Conservation (phyloP, 768 basidiomycete species). For the Tulasnella sp. region DNA sequence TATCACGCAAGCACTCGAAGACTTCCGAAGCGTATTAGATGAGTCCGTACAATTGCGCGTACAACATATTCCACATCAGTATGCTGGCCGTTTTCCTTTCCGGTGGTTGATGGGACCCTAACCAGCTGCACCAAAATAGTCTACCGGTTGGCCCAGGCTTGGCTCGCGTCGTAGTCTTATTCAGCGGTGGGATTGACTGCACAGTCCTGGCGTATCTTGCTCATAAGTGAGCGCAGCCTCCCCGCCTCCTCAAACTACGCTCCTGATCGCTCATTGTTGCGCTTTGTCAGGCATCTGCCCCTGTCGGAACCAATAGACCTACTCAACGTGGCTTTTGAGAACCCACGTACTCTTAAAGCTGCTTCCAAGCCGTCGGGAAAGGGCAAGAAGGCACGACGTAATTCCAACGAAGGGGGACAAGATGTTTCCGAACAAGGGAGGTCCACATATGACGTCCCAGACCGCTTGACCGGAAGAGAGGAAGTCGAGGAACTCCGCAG, state of each 20-base stretch:
- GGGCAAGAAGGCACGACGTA: neutral
- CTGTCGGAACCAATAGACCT: slow-evolving; percentile 78
- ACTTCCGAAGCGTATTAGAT: neutral
- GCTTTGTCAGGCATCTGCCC: slow-evolving; percentile 55
- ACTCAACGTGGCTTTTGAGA: slow-evolving; percentile 91
- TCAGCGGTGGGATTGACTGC: slow-evolving; percentile 95
- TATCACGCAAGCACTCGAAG: neutral
- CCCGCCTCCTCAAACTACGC: slow-evolving; percentile 5
- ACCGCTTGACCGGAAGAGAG: slow-evolving; percentile 70
- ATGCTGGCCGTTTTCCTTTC: slow-evolving; percentile 31
- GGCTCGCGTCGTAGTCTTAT: slow-evolving; percentile 72
- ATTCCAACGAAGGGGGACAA: neutral
- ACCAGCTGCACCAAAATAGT: neutral
- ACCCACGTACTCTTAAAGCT: slow-evolving; percentile 66
- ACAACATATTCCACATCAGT: slow-evolving; percentile 50
- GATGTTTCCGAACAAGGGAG: neutral
- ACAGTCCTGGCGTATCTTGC: slow-evolving; percentile 75
- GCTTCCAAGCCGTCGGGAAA: slow-evolving; percentile 42
- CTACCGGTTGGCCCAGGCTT: slow-evolving; percentile 27
- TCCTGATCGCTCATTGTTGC: neutral
- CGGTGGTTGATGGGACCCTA: slow-evolving; percentile 1
- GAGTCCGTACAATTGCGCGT: slow-evolving; percentile 51
- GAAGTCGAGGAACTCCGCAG: slow-evolving; percentile 69
- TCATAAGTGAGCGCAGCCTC: slow-evolving; percentile 44
- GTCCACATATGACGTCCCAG: slow-evolving; percentile 75